Base-by-base conservation (phyloP, 352 stramenopile species). In the Phytophthora litchii region DNA sequence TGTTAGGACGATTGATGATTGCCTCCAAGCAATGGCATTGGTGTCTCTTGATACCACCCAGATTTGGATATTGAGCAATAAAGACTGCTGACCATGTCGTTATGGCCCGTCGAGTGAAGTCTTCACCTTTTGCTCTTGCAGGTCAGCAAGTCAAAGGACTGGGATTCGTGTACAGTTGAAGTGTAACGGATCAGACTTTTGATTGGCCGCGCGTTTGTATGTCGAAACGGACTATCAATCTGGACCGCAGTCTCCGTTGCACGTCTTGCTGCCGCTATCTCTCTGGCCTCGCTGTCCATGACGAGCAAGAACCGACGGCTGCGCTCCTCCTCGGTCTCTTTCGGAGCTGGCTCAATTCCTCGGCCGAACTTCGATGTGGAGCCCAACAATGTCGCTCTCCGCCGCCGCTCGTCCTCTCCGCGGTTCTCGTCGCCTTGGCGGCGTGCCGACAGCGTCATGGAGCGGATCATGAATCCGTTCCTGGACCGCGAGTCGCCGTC, bases 391-490 rank as follows among this genome's bases (percentile, higher is more conserved):
- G 20, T 42, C 41, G 29, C 25, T n/a, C 48, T n/a, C 9, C 61
- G 50, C 27, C 57, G 59, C 21, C 64, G 63, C 31, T 69, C 62
- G 27, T 70, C 68, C 29, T 67, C 59, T n/a, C 62, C 66, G 29
- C 60, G 52, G 20, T 16, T 67, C 13, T 51, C 42, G 31, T 67
- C 68, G 46, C 64, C 65, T 10, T 69, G 64, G 44, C 70, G 67
- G 34, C 78, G 78, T 46, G 70, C 76, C 10, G 78, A 85, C 31
- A 83, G 68, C 51, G 72, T 91, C 41, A 88, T 91, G 78, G 74
- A 87, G 64, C 78, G 83, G 37, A 88, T 88, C 51, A 87, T 86
- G 78, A 87, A 90, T 49, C 80, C 80, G 53, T 70, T 78, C 32
- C 57, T 90, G 42, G 80, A 90, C 46, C 76, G 80, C n/a, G 65